Evolutionary conservation across 306 rosid genomes (phyloP), one percentile per base, ranked within the genome.

Genomic region (Rubus parviflorus): DNA sequence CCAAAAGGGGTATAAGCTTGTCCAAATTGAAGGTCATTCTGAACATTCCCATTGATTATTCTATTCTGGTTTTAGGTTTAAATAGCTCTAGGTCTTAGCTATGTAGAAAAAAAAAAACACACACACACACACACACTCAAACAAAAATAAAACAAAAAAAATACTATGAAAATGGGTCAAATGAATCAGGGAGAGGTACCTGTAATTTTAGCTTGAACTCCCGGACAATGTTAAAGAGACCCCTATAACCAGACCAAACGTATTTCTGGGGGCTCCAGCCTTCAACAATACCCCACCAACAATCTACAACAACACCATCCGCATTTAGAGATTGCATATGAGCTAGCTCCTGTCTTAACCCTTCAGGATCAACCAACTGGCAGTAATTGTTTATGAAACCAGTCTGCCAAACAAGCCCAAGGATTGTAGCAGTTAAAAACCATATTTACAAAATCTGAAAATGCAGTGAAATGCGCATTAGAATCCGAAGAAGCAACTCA

Each of bases 261-360:
- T 92, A 95, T 80, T 95, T 95, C 70, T 88, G 99, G 5, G 97
- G 91, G 82, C 80, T 86, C 96, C 96, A 95, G 63, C 90, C 93
- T 85, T 95, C 99, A 80, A 90, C 85, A 68, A 95, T 90, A 40
- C 99, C 97, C 99, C 99, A 95, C 98, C 99, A 95, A 84, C 99
- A 95, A 76, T 92, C 92, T 75, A 95, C 91, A 61, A 87, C 78
- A 68, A 95, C 86, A 56, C 99, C 99, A 75, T 95, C 99, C 23
- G 88, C 82, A 68, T 90, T 85, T 74, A 92, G 81, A 67, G 99
- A 87, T 83, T 90, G 87, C 75, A 90, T 75, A 82, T 87, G 93
- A 73, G 87, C 82, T 63, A 95, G 86, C 89, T 92, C 97, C 85
- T 85, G 91, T 74, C 89, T 89, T 66, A 89, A 81, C 74, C 97